Base-by-base conservation (phyloP, 2,329 filamentous ascomycete genomes). In the Cladosporium sp. region DNA sequence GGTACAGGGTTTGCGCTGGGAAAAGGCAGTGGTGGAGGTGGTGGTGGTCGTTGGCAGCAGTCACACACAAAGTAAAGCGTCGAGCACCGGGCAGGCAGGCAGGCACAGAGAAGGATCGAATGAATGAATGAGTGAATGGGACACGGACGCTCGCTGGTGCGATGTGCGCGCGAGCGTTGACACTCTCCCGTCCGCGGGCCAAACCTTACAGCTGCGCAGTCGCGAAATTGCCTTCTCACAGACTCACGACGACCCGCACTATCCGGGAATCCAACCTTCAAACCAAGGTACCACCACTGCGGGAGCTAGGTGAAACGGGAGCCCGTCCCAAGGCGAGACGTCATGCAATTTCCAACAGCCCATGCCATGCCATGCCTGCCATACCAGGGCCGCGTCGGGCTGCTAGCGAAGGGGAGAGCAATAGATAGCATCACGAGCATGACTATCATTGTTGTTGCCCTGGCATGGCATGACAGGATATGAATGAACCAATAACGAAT, bases 321-420 rank as follows among this genome's bases (percentile, higher is more conserved):
- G 40, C 40, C 37, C 40, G 40, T 44, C 40, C 18, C 50, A 53
- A 18, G 26, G 26, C 28, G 26, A 53, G 23, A 53, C 50, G 50
- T 53, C 50, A 53, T 53, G 50, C 50, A 53, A 53, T 53, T 33
- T 53, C 50, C 40, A 44, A 21, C 40, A 44, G 40, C 18, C 18
- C 18, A 10, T 10, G 8, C 18, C 40, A 18, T 44, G 40, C 21
- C 18, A 33, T 11, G 31, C 31, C 3, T n/a, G 8, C 18, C 40
- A 44, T 21, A 44, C 40, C 40, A 44, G 18, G 40, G 28, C 50
- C 50, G 26, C 28, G 23, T 53, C 8, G 16, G 50, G 50, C 50
- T 26, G 23, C 23, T 26, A 3, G 23, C 23, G 23, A 26, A 26
- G 23, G 23, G 23, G 23, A 26, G 23, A 26, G 23, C 23, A 26